Percentiles rank a stretch among this genome's conserved stretches.
phyloP scores from a whole-genome alignment of 805 yeast genomes.

The Kazachstania kunashirensis region DNA sequence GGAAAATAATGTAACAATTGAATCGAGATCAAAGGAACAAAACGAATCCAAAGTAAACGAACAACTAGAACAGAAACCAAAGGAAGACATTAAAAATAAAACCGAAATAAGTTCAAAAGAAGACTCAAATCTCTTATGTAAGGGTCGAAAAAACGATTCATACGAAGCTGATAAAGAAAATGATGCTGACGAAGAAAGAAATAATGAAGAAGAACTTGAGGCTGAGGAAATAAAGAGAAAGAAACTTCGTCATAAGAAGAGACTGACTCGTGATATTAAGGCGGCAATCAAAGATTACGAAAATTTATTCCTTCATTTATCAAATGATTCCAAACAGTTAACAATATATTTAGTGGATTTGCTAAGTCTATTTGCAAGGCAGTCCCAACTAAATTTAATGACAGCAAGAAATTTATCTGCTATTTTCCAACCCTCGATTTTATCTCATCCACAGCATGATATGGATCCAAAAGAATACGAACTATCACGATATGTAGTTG shows the following conservation, averaged over 20 bases:
- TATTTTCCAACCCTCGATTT: slow-evolving; percentile 91
- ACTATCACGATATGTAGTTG: slow-evolving; percentile 74
- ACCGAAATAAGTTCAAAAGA: neutral
- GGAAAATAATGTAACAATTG: slow-evolving; percentile 13
- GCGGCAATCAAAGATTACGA: slow-evolving; percentile 67
- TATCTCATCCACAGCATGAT: slow-evolving; percentile 88
- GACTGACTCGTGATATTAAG: slow-evolving; percentile 53
- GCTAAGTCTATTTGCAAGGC: slow-evolving; percentile 73
- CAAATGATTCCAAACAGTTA: slow-evolving; percentile 70
- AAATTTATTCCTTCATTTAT: slow-evolving; percentile 53
- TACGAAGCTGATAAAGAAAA: slow-evolving; percentile 13
- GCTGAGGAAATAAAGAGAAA: slow-evolving; percentile 26
- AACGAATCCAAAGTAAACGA: neutral
- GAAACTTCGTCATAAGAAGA: slow-evolving; percentile 43
- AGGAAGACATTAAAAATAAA: neutral
- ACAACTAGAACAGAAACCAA: neutral
- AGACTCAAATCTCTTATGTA: neutral
- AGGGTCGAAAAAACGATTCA: neutral
- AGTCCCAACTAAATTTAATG: slow-evolving; percentile 75
- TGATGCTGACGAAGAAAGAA: slow-evolving; percentile 6
- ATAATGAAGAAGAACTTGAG: slow-evolving; percentile 3
- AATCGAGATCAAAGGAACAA: neutral
- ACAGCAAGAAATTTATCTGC: slow-evolving; percentile 89
- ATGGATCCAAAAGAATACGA: slow-evolving; percentile 89
- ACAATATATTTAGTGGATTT: slow-evolving; percentile 80